Evolutionary conservation across 2,329 filamentous ascomycete genomes (phyloP), one percentile per base, ranked within the genome.

Genomic region (Raffaelea albimanens): DNA sequence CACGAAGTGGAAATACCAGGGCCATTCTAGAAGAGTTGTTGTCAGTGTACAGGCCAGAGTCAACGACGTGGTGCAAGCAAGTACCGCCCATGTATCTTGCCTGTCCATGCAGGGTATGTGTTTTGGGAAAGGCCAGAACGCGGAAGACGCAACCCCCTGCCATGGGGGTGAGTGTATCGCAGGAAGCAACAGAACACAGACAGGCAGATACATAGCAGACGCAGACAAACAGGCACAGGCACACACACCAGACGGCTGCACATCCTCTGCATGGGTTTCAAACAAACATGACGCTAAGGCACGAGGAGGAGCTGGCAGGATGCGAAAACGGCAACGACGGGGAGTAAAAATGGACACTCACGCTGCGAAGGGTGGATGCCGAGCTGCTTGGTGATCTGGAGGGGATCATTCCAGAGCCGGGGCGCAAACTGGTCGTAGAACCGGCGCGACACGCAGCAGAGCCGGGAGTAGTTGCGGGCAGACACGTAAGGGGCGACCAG

Each of bases 391-490:
- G 64, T 62, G 2, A 64, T 58, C 18, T 60, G 55, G 18, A 78
- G 56, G 11, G 75, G 65, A 55, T 78, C 69, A 51, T 63, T 63
- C 76, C 76, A 80, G 18, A 80, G 59, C 4, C 64, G 67, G 19
- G 73, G 72, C 4, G 70, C 70, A 55, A 80, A 79, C 19, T 68
- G 59, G 39, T 54, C 48, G 61, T 72, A 68, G 54, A 75, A 77
- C 10, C 63, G 67, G 38, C 55, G 60, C 43, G 64, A 69, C 10
- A 79, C 75, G 34, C 68, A 67, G 55, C 72, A 77, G 40, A 78
- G 67, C 8, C 60, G 58, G 21, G 62, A 55, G 53, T 72, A 73
- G 55, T 73, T 67, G 5, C 55, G 48, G 39, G 65, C 53, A 2
- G 59, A 55, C 42, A 77, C 53, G 52, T 69, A 71, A 1, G 71